These are phyloP conservation scores for Pezicula rhizophila DNA, from an alignment of 2,329 filamentous ascomycete species.

Conservation along the genomic window DNA sequence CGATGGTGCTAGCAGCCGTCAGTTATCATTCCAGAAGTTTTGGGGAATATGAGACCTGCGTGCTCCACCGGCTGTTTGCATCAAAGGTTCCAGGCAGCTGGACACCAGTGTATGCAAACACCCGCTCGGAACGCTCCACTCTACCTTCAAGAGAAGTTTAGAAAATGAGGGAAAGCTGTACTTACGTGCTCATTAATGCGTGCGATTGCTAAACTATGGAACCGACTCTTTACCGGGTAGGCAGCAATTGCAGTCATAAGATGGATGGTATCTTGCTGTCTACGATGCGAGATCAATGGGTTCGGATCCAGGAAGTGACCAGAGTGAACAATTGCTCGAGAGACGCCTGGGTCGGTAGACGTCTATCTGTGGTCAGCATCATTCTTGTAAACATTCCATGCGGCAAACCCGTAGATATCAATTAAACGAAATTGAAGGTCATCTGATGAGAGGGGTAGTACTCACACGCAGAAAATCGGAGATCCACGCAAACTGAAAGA, in stretches of 20 bases:
- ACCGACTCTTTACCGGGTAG: constrained; percentile 4
- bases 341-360: constrained; percentile 9
- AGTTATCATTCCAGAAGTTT: no score
- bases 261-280: constrained; percentile 9
- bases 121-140: no score
- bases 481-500: constrained; percentile 10
- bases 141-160: background rate
- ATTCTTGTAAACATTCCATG: no score
- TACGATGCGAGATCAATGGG: constrained; percentile 8
- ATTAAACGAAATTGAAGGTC: no score
- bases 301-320: constrained; percentile 10
- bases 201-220: constrained; percentile 6
- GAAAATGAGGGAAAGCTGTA: background rate
- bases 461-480: constrained; percentile 12
- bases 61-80: no score
- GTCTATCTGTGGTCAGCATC: constrained; percentile 1
- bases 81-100: no score
- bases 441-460: background rate
- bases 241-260: constrained; percentile 6
- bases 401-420: no score
- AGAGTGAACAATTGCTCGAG: constrained; percentile 8
- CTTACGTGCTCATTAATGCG: constrained; percentile 13
- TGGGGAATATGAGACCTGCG: no score
- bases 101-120: no score
- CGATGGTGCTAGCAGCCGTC: constrained; percentile 6